Percentiles rank a stretch among this genome's conserved stretches.
phyloP scores from a whole-genome alignment of 345 rosid genomes.

The Firmiana major region DNA sequence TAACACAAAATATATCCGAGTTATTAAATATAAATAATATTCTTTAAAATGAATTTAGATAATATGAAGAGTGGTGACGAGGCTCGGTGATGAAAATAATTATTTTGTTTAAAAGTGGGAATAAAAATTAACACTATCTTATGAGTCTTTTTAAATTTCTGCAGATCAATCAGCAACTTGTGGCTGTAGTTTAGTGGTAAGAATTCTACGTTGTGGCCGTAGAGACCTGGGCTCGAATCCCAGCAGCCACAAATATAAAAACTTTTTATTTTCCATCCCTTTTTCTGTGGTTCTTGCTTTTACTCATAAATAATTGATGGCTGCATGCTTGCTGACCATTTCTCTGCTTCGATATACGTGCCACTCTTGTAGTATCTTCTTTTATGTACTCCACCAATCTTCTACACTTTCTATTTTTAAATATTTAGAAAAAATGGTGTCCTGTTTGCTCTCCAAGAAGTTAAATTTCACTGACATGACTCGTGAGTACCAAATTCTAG shows the following conservation, averaged over 20 bases:
- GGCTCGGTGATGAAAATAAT: too few species aligned
- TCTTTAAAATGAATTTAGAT: too few species aligned
- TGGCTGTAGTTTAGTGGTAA: slow-evolving; percentile 72
- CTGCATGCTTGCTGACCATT: not conserved
- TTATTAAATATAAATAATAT: too few species aligned
- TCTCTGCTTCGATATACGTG: not conserved
- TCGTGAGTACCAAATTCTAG: too few species aligned
- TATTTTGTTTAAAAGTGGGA: too few species aligned
- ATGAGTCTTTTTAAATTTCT: too few species aligned
- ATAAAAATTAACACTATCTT: too few species aligned
- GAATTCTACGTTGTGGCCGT: slow-evolving; percentile 75
- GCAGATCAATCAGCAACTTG: slow-evolving; percentile 4
- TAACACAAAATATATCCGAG: too few species aligned
- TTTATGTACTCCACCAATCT: not conserved
- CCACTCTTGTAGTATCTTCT: too few species aligned
- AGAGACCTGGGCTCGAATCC: slow-evolving; percentile 91
- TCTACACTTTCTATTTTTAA: not conserved
- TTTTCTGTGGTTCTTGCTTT: not conserved
- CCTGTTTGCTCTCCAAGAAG: not conserved
- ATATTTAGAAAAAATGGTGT: not conserved
- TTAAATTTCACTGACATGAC: too few species aligned
- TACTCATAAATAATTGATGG: not conserved
- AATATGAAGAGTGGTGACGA: too few species aligned
- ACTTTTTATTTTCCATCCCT: not conserved
- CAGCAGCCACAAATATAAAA: slow-evolving; percentile 76